phyloP scores from a whole-genome alignment of 257 asterid genomes.

The Euphrasia confusa region DNA sequence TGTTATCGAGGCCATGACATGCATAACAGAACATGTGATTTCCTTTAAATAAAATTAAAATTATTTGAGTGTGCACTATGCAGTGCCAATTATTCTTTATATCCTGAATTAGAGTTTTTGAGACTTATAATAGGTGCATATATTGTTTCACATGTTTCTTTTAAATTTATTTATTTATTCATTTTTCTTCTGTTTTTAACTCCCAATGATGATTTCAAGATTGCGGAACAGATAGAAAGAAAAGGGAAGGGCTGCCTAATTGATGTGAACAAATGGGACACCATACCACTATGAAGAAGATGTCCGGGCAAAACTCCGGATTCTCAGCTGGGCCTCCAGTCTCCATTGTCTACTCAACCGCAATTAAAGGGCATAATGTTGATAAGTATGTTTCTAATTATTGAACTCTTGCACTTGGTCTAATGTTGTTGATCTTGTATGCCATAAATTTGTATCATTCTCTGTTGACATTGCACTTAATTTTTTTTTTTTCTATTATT shows the following conservation, averaged over 20 bases:
- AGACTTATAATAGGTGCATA: too few species aligned
- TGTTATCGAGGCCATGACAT: constrained; percentile 95
- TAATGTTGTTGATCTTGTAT: background rate
- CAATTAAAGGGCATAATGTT: constrained; percentile 70
- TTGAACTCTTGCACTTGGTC: background rate
- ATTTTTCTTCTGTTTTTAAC: constrained; percentile 4
- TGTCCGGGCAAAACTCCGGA: constrained; percentile 75
- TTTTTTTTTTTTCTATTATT: background rate
- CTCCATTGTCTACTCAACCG: constrained; percentile 83
- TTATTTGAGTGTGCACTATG: background rate
- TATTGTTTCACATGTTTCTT: background rate
- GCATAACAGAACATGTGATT: constrained; percentile 94
- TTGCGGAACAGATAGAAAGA: constrained; percentile 82
- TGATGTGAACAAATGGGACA: constrained; percentile 99
- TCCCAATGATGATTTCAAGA: constrained; percentile 78
- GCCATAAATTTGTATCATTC: background rate
- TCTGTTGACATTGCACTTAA: background rate
- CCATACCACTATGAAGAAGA: constrained; percentile 94
- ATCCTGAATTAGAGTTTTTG: background rate
- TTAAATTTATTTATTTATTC: background rate
- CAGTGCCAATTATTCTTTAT: background rate
- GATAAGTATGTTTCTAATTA: constrained; percentile 54
- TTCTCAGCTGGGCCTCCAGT: constrained; percentile 78
- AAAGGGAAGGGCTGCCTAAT: constrained; percentile 97
- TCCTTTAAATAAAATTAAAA: background rate